Evolutionary conservation across 2,329 filamentous ascomycete genomes (phyloP), one percentile per base, ranked within the genome.

Genomic region (Cladosporium austrohemisphaericum): DNA sequence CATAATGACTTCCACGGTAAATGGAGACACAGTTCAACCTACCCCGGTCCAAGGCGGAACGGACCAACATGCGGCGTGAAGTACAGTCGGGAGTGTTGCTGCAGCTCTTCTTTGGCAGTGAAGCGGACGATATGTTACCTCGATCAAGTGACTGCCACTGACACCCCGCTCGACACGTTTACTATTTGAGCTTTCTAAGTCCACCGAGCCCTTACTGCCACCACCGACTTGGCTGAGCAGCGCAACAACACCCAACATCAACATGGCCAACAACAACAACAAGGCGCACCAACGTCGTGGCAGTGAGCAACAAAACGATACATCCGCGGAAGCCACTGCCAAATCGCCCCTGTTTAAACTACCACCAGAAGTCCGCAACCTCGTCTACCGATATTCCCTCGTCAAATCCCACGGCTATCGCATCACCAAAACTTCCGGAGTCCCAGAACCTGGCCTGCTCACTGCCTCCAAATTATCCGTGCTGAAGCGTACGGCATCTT

Each of bases 1-100:
- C 37, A 40, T 40, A 40, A 40, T 23, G 37, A 40, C 28, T 40
- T 16, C 28, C 14, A 40, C 37, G 26, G 36, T 31, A n/a, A n/a
- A n/a, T n/a, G n/a, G n/a, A n/a, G n/a, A n/a, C n/a, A n/a, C n/a
- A n/a, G n/a, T n/a, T n/a, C n/a, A n/a, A n/a, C n/a, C n/a, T n/a
- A n/a, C n/a, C n/a, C n/a, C 28, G 14, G 25, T 28, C 25, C n/a
- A 29, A 9, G 10, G 7, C 7, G 4, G 31, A 19, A n/a, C 32
- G 2, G n/a, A 10, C 14, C 8, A 2, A 18, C 11, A 19, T 9
- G 11, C 29, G 13, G 18, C 7, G 14, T 9, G n/a, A 3, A 7
- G 1, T 16, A 3, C 14, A 7, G n/a, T 18, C 5, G 31, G n/a
- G 11, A 16, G n/a, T n/a, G n/a, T n/a, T n/a, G n/a, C n/a, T n/a